These are phyloP conservation scores for Cladophialophora exuberans DNA, from an alignment of 2,329 filamentous ascomycete genomes.

Conservation along the genomic window DNA sequence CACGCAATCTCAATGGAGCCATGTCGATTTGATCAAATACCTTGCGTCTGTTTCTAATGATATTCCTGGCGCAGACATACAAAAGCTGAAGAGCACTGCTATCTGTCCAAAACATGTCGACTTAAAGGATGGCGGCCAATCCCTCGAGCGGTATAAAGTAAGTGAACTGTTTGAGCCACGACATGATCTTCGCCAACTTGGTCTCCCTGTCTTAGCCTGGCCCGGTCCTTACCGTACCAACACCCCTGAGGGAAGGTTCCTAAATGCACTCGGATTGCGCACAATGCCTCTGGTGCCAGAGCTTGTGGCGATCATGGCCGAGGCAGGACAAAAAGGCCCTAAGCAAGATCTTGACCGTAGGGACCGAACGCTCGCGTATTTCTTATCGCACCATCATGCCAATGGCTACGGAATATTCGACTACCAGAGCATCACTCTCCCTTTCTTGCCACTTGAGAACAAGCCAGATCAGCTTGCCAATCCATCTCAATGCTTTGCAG, in stretches of 20 bases:
- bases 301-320: constrained; percentile 76
- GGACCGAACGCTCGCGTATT: constrained; percentile 76
- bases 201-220: constrained; percentile 81
- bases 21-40: constrained; percentile 93
- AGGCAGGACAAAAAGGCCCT: constrained; percentile 53
- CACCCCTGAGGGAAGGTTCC: constrained; percentile 74
- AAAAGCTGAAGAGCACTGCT: constrained; percentile 73
- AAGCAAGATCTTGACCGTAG: constrained; percentile 56
- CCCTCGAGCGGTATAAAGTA: constrained; percentile 65
- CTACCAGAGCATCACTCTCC: constrained; percentile 57
- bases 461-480: constrained; percentile 63
- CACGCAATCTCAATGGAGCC: constrained; percentile 70
- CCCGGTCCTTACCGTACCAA: constrained; percentile 69
- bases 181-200: constrained; percentile 68
- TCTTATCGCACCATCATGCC: constrained; percentile 75
- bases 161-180: constrained; percentile 82
- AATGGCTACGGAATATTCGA: constrained; percentile 74
- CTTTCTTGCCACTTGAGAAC: constrained; percentile 74
- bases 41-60: constrained; percentile 86
- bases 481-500: constrained; percentile 80
- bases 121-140: constrained; percentile 56
- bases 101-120: constrained; percentile 78
- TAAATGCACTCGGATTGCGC: constrained; percentile 73
- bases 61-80: constrained; percentile 81
- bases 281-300: constrained; percentile 71